Percentiles rank a stretch among this genome's conserved stretches.
These are phyloP conservation scores for Lentithecium fluviatile DNA, from an alignment of 495 filamentous ascomycete genomes.

Conservation along the genomic window DNA sequence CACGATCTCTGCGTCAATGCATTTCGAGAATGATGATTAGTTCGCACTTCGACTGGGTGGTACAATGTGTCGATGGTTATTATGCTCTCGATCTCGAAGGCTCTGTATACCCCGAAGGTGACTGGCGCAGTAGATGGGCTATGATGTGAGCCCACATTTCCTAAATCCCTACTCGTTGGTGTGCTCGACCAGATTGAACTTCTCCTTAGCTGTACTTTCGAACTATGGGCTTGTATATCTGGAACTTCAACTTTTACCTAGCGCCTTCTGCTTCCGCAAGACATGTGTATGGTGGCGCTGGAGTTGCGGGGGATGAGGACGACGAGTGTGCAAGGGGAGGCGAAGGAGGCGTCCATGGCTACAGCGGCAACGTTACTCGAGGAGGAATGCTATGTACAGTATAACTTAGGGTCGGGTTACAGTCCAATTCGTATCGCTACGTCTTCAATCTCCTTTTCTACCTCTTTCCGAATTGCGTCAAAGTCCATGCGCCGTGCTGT, in stretches of 20 bases:
- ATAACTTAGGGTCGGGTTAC: background rate
- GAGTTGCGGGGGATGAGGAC: background rate
- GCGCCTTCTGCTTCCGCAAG: background rate
- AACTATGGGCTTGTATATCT: background rate
- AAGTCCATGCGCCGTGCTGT: no score
- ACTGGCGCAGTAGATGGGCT: background rate
- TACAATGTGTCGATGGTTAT: background rate
- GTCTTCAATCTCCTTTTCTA: background rate
- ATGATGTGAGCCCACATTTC: constrained; percentile 1
- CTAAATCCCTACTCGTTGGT: background rate
- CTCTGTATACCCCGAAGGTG: background rate
- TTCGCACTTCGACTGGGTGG: background rate
- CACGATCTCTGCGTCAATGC: constrained; percentile 1
- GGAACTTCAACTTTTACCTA: background rate
- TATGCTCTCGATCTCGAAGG: background rate
- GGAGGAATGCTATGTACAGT: background rate
- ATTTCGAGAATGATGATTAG: background rate
- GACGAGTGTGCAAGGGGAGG: background rate
- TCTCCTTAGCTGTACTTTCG: background rate
- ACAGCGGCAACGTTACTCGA: background rate
- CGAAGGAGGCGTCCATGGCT: background rate
- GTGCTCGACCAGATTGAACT: background rate
- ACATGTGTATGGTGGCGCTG: background rate
- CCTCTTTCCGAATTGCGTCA: background rate
- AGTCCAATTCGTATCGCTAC: background rate